These are phyloP conservation scores for Zanthoxylum bungeanum DNA, from an alignment of 345 rosid genomes.

Conservation along the genomic window DNA sequence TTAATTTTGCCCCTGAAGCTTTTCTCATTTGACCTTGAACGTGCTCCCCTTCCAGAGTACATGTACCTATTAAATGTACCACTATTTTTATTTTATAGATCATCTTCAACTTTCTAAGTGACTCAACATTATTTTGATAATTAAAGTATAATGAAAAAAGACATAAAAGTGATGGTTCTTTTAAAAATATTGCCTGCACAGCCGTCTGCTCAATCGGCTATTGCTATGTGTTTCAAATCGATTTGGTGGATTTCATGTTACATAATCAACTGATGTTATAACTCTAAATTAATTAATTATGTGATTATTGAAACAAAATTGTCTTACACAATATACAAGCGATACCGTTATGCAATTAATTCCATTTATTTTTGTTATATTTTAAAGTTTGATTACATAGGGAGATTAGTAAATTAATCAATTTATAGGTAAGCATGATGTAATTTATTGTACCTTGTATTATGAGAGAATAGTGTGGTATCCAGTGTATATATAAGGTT, in stretches of 20 bases:
- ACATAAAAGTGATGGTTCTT: not conserved
- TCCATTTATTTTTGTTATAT: not conserved
- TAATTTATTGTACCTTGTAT: no score
- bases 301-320: not conserved
- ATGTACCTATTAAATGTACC: not conserved
- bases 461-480: not conserved
- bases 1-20: no score
- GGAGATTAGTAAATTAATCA: not conserved
- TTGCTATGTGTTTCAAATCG: slow-evolving; percentile 9
- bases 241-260: not conserved
- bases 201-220: slow-evolving; percentile 17
- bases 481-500: no score
- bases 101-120: not conserved
- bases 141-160: not conserved
- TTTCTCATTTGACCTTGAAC: no score
- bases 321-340: slow-evolving; percentile 4
- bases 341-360: not conserved
- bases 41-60: not conserved
- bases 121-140: not conserved
- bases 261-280: not conserved
- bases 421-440: not conserved
- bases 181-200: not conserved
- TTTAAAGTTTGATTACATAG: no score
- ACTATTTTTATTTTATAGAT: not conserved
- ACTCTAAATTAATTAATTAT: not conserved